Percentiles rank a stretch among this genome's conserved stretches.
phyloP scores from a whole-genome alignment of 306 rosid genomes.

The Acacia crassicarpa region DNA sequence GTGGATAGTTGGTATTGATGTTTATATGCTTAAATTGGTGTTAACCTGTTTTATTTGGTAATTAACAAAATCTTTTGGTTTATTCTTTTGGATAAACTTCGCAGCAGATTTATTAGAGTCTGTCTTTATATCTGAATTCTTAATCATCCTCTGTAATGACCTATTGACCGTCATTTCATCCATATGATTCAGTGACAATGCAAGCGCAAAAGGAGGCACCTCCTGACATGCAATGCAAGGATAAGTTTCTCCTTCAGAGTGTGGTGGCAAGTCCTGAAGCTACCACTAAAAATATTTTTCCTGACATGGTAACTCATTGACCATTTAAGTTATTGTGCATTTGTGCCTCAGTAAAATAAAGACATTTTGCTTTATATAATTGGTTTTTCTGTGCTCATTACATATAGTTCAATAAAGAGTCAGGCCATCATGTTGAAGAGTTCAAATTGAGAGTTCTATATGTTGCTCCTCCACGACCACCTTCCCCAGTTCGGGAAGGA shows the following conservation, averaged over 20 bases:
- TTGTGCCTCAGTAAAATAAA: background rate
- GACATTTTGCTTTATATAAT: background rate
- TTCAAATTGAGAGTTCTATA: slow-evolving; percentile 78
- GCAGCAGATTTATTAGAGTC: background rate
- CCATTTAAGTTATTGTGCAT: background rate
- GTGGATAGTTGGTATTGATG: background rate
- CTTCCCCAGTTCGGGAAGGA: slow-evolving; percentile 86
- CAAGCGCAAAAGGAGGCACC: slow-evolving; percentile 91
- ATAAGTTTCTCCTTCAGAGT: slow-evolving; percentile 90
- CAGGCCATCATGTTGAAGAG: slow-evolving; percentile 73
- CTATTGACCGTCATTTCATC: slow-evolving; percentile 8
- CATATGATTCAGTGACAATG: slow-evolving; percentile 69
- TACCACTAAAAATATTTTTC: slow-evolving; percentile 57
- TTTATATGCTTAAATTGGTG: background rate
- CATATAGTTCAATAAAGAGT: slow-evolving; percentile 75
- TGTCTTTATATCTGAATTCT: background rate
- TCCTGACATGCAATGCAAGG: slow-evolving; percentile 84
- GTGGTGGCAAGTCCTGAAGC: slow-evolving; percentile 61
- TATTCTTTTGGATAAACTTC: background rate
- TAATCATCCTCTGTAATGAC: background rate
- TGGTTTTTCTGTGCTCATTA: slow-evolving; percentile 29
- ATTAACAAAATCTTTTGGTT: background rate
- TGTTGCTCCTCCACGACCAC: slow-evolving; percentile 80
- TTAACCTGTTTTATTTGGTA: slow-evolving; percentile 3
- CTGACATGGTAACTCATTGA: slow-evolving; percentile 63